Percentiles rank a stretch among this genome's conserved stretches.
These are phyloP conservation scores for Ophiosphaerella korrae DNA, from an alignment of 2,329 filamentous ascomycete species.

Conservation along the genomic window DNA sequence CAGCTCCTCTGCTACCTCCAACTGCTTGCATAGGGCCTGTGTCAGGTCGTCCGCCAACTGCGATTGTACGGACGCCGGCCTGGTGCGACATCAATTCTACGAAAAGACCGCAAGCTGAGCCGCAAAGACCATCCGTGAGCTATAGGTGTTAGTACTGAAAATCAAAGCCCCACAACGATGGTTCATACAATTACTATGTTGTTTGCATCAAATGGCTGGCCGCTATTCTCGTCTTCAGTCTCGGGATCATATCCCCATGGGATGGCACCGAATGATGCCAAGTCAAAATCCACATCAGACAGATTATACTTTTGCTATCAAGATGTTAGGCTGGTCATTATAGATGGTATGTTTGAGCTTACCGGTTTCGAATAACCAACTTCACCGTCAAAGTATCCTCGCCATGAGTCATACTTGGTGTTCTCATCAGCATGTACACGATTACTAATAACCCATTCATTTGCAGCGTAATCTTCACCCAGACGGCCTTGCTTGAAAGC, in stretches of 20 bases:
- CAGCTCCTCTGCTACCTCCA: constrained; percentile 62
- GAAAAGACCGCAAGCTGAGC: constrained; percentile 63
- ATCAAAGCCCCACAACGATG: too few species aligned
- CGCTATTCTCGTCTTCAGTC: too few species aligned
- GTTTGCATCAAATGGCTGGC: too few species aligned
- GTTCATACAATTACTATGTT: too few species aligned
- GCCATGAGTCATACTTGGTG: constrained; percentile 48
- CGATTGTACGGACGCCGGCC: constrained; percentile 58
- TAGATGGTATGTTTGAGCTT: not conserved
- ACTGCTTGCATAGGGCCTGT: constrained; percentile 41
- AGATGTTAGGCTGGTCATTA: not conserved
- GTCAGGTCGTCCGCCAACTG: constrained; percentile 62
- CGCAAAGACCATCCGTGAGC: constrained; percentile 60
- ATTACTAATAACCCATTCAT: constrained; percentile 21
- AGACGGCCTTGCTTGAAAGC: constrained; percentile 5
- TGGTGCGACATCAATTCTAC: constrained; percentile 52
- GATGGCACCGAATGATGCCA: not conserved
- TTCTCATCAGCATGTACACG: constrained; percentile 23
- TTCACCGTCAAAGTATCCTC: constrained; percentile 43
- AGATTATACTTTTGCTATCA: constrained; percentile 1
- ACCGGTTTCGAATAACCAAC: constrained; percentile 45
- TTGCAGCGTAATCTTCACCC: constrained; percentile 4
- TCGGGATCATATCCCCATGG: too few species aligned
- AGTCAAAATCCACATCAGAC: not conserved
- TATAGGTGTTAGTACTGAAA: not conserved